Evolutionary conservation across 2,329 filamentous ascomycete species (phyloP), one percentile per base, ranked within the genome.

Genomic region (Scolecobasidium constrictum): DNA sequence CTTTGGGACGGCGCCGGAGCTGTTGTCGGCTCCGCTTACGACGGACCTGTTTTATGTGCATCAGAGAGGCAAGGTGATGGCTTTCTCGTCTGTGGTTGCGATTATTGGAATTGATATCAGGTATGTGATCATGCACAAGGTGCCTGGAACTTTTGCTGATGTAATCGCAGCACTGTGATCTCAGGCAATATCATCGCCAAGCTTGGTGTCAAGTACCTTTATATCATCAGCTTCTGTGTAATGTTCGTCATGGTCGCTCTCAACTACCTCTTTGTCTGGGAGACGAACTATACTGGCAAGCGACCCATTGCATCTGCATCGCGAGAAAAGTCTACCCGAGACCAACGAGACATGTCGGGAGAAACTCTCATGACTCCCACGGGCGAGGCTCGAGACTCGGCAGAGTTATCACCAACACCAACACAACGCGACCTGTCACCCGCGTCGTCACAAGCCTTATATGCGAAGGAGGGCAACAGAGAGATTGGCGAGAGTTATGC

Each of bases 241-340:
- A 67, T 63, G 48, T 61, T 64, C 5, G 47, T 59, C 1, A 57
- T 69, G 4, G 43, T 68, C 1, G 49, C 62, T 1, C 47, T 56
- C 5, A 66, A 67, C 47, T 67, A 63, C 48, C 68, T 68, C 50
- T 55, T 68, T 47, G 63, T 68, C 2, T 57, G 64, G 7, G 66
- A 69, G 46, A 69, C 65, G 11, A 62, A 61, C 0, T 68, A 42
- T 22, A n/a, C n/a, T n/a, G n/a, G n/a, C n/a, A n/a, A n/a, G n/a
- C n/a, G n/a, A n/a, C n/a, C n/a, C n/a, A n/a, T n/a, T n/a, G n/a
- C n/a, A n/a, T n/a, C n/a, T n/a, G n/a, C n/a, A n/a, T n/a, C n/a
- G n/a, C n/a, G n/a, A n/a, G n/a, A n/a, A n/a, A n/a, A n/a, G n/a
- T n/a, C n/a, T n/a, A n/a, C n/a, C n/a, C n/a, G n/a, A n/a, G n/a